phyloP scores from a whole-genome alignment of 805 yeast species.

The Vanderwaltozyma polyspora region DNA sequence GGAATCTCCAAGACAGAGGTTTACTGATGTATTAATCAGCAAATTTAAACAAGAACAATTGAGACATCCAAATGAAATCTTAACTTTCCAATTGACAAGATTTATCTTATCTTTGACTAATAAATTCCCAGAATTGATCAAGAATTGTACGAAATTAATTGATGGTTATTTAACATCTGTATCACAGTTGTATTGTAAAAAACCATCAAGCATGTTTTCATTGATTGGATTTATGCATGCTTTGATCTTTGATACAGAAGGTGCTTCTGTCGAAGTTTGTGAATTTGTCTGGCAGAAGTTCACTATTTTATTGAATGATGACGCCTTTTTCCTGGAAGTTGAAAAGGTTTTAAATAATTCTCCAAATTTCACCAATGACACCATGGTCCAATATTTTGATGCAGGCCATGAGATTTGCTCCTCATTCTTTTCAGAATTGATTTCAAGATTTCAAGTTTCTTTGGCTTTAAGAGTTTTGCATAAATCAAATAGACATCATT shows the following conservation, averaged over 20 bases:
- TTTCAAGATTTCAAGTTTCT: constrained; percentile 17
- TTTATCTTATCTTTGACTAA: constrained; percentile 20
- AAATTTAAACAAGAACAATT: constrained; percentile 26
- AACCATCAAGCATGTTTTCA: constrained; percentile 22
- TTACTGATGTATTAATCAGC: constrained; percentile 29
- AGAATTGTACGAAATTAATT: constrained; percentile 13
- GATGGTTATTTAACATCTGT: constrained; percentile 17
- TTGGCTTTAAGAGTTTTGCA: constrained; percentile 4
- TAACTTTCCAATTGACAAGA: constrained; percentile 27
- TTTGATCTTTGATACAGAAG: constrained; percentile 9
- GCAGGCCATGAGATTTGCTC: constrained; percentile 21
- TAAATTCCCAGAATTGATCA: constrained; percentile 21
- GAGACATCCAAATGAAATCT: constrained; percentile 30
- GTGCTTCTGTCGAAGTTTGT: constrained; percentile 7
- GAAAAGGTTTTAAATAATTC: constrained; percentile 10
- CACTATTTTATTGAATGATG: constrained; percentile 6
- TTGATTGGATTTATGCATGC: constrained; percentile 31
- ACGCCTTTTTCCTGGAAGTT: constrained; percentile 10
- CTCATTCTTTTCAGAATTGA: constrained; percentile 12
- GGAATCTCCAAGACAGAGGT: constrained; percentile 40
- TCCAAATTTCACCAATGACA: constrained; percentile 17
- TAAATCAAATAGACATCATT: not conserved
- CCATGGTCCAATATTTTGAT: constrained; percentile 22
- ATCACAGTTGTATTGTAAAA: constrained; percentile 7
- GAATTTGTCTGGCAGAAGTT: constrained; percentile 13